phyloP scores from a whole-genome alignment of 2,329 filamentous ascomycete genomes.

The Escovopsis sp. region DNA sequence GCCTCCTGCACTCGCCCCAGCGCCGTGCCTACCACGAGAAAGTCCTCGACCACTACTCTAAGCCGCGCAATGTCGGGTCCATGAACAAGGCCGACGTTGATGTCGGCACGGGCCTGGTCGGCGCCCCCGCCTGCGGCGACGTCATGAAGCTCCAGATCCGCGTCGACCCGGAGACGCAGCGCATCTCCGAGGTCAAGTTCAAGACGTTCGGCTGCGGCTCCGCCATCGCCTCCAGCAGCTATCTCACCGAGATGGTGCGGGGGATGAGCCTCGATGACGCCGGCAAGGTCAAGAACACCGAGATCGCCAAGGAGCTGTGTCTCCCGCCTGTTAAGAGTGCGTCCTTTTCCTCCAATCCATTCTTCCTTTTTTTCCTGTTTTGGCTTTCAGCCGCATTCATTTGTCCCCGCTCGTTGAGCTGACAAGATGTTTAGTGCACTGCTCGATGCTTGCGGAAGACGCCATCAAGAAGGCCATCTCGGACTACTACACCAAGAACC shows the following conservation, averaged over 20 bases:
- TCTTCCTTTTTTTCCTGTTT: constrained; percentile 3
- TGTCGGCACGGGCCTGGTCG: constrained; percentile 83
- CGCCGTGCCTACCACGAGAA: constrained; percentile 37
- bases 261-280: constrained; percentile 94
- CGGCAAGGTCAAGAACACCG: constrained; percentile 82
- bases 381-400: too few relatives aligned
- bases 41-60: constrained; percentile 35
- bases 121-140: constrained; percentile 76
- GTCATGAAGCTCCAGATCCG: constrained; percentile 74
- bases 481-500: constrained; percentile 74
- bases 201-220: constrained; percentile 95
- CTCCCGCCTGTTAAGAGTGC: constrained; percentile 74
- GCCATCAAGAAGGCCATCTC: constrained; percentile 83
- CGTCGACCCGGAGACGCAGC: constrained; percentile 75
- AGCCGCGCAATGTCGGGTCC: constrained; percentile 39
- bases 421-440: constrained; percentile 51
- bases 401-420: too few relatives aligned
- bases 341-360: constrained; percentile 18
- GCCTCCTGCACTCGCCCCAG: constrained; percentile 19
- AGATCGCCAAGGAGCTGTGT: constrained; percentile 94
- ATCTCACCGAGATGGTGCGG: constrained; percentile 84
- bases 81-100: constrained; percentile 60
- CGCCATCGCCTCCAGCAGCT: constrained; percentile 87
- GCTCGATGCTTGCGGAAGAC: constrained; percentile 83
- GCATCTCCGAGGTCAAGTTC: constrained; percentile 90